Evolutionary conservation across 495 filamentous ascomycete genomes (phyloP), one percentile per base, ranked within the genome.

Genomic region (Trichoderma gamsii): DNA sequence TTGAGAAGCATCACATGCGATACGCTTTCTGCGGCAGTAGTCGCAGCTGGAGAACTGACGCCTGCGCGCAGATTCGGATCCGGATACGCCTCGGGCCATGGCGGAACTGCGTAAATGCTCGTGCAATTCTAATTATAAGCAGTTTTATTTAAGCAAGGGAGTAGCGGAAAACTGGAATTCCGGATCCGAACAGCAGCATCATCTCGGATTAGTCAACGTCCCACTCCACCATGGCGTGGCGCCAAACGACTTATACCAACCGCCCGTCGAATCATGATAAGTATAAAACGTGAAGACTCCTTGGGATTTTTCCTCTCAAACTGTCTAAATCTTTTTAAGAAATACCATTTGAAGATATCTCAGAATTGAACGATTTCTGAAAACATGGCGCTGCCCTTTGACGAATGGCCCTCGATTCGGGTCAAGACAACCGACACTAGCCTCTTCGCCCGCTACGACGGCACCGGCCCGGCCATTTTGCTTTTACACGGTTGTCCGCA

Each of bases 41-140:
- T 61, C 52, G 15, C 52, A 61, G 21, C 52, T 61, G 21, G 52
- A 61, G 25, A 61, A 61, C 21, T 61, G 52, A 29, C 52, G 52
- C 27, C 52, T 61, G 3, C 52, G 52, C 11, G 25, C 21, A 16
- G 52, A 61, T 23, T 61, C 52, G 52, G 52, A 27, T 61, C 52
- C 52, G 52, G 21, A 7, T 18, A n/a, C 23, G 52, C 23, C 52
- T 29, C 52, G 52, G 23, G 27, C 52, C 52, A 61, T 61, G 52
- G 15, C 27, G 46, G 16, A n/a, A 21, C 16, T n/a, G 46, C n/a
- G n/a, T 44, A 44, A 44, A 44, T 7, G 15, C 1, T 44, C 15
- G 9, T 1, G 6, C 7, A 16, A 3, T 16, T 44, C 11, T 11
- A 44, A 12, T 44, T 1, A 11, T 44, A 44, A 7, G 41, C 6